phyloP scores from a whole-genome alignment of 2,329 filamentous ascomycete species.

The Microcyclosporella mali region DNA sequence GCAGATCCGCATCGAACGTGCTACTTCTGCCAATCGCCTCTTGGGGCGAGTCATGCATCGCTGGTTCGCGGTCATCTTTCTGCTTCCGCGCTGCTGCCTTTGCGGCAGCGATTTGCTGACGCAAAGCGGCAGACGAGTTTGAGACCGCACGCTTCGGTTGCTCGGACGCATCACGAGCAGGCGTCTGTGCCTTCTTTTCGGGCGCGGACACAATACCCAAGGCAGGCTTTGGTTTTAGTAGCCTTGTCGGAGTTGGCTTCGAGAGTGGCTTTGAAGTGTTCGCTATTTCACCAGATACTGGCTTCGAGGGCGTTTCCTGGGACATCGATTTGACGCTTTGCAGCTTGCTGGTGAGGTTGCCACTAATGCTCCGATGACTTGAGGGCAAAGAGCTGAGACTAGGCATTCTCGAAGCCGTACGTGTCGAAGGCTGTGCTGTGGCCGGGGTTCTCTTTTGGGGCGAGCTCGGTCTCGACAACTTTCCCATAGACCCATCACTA shows the following conservation, averaged over 20 bases:
- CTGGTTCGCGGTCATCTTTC: constrained; percentile 25
- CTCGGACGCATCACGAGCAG: not conserved
- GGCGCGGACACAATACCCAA: constrained; percentile 31
- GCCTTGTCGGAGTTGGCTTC: constrained; percentile 23
- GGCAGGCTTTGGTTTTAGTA: constrained; percentile 27
- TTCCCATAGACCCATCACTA: constrained; percentile 35
- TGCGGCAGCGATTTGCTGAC: constrained; percentile 88
- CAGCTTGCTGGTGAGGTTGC: constrained; percentile 19
- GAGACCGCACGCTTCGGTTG: constrained; percentile 16
- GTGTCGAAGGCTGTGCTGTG: constrained; percentile 28
- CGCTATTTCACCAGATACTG: not conserved
- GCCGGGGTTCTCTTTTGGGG: constrained; percentile 32
- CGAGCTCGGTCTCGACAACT: constrained; percentile 27
- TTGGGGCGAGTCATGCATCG: constrained; percentile 20
- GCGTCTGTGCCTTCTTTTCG: constrained; percentile 4
- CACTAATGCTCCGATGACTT: constrained; percentile 25
- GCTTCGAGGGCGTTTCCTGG: constrained; percentile 15
- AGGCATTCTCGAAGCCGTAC: constrained; percentile 18
- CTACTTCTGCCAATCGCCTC: constrained; percentile 25
- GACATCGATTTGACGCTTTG: constrained; percentile 16
- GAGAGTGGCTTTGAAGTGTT: too few relatives aligned
- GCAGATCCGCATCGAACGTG: constrained; percentile 54
- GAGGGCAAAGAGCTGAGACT: constrained; percentile 21
- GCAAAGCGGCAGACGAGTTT: constrained; percentile 66
- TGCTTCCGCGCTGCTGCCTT: constrained; percentile 60